Base-by-base conservation (phyloP, 2,329 filamentous ascomycete species). In the Cordyceps javanica region DNA sequence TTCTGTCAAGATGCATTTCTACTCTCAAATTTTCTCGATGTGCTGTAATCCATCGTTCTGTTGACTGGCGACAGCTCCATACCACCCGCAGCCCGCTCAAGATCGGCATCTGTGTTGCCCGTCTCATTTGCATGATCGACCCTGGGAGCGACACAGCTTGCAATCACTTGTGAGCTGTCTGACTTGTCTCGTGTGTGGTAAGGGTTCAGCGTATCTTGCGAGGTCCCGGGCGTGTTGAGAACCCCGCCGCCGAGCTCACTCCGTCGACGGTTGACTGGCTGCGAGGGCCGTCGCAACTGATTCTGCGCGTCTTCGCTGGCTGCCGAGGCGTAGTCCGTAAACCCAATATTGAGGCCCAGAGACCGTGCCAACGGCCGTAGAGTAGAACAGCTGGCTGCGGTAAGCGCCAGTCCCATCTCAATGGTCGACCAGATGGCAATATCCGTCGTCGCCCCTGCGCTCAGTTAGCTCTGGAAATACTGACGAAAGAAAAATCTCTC, bases 361-460 rank as follows among this genome's bases (percentile, higher is more conserved):
- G 39, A 46, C 13, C 58, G 36, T 32, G 52, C 58, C 5, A 79
- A 65, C 0, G 76, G 77, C 0, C 74, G 71, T 0, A 78, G 64
- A 0, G 75, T 77, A 2, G 75, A 72, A 2, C 74, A 67, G 23
- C 72, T 72, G 26, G 72, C 73, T 1, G 76, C 77, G 1, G 72
- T 72, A 59, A 79, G 75, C 53, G 74, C 74, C 1, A 79, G 64
- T 3, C 72, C 73, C 34, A 75, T 68, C 44, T 79, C 77, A 11
- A 74, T 64, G 0, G 72, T 74, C 1, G 76, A 77, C 74, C 74
- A 78, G 61, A 78, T 74, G 30, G 74, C 74, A 44, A 77, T 70
- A 52, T 72, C 68, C 23, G 67, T 56, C 0, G 73, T 75, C n/a
- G 69, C 69, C 62, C 61, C 70, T 71, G 46, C 2, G 1, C 5